phyloP scores from a whole-genome alignment of 129 eudicot genomes.

The Saussurea involucrata region DNA sequence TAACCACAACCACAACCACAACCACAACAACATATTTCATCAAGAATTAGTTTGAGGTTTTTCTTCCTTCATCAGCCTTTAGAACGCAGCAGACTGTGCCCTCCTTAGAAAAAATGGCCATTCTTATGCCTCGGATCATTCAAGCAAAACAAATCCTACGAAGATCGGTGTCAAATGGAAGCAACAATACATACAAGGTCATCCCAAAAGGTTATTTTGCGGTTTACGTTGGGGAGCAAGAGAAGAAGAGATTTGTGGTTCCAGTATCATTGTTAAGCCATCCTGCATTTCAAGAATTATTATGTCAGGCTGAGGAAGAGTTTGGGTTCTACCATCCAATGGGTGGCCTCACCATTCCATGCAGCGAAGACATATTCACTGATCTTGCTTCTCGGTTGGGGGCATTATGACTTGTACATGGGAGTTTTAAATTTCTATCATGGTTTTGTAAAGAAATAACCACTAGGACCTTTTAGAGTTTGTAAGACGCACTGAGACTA shows the following conservation, averaged over 20 bases:
- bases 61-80: not conserved
- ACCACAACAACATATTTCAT: too few species aligned
- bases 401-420: not conserved
- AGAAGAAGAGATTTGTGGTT: not conserved
- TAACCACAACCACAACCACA: too few species aligned
- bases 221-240: not conserved
- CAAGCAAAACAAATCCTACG: not conserved
- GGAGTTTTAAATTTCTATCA: not conserved
- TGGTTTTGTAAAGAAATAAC: not conserved
- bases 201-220: not conserved
- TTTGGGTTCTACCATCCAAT: not conserved
- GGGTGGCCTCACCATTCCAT: not conserved
- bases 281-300: not conserved
- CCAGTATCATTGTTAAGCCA: not conserved
- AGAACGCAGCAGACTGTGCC: not conserved
- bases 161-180: not conserved
- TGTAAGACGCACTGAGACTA: not conserved
- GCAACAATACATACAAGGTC: not conserved
- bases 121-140: slow-evolving; percentile 1
- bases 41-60: not conserved
- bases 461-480: not conserved
- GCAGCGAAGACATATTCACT: not conserved
- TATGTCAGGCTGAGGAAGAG: not conserved
- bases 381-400: not conserved
- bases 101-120: not conserved